Conservation (phyloP, 2,329 filamentous ascomycete genomes). For the Neocucurbitaria cava region DNA sequence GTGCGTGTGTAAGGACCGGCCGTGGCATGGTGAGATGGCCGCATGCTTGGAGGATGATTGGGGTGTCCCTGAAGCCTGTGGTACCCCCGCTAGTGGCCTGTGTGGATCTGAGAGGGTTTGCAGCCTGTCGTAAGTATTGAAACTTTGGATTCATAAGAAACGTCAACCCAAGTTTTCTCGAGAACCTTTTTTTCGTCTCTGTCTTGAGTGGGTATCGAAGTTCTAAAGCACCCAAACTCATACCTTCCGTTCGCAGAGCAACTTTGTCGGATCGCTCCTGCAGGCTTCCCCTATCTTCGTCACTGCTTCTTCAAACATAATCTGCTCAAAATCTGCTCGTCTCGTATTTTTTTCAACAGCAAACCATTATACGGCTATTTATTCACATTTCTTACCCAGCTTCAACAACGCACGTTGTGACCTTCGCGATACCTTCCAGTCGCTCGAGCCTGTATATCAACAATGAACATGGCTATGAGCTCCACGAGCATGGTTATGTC, state of each 20-base stretch:
- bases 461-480: conserved; percentile 21
- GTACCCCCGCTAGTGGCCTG: conserved; percentile 2
- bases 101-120: conserved; percentile 12
- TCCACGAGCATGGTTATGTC: conserved; percentile 21
- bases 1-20: not conserved
- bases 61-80: conserved; percentile 1
- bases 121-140: conserved; percentile 3
- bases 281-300: not conserved
- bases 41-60: conserved; percentile 3
- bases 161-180: not conserved
- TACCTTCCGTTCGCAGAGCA: not conserved
- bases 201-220: too few species aligned
- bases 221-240: not conserved
- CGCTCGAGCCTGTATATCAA: not conserved
- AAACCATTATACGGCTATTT: not conserved
- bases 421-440: not conserved
- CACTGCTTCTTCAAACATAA: conserved; percentile 3
- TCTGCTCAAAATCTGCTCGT: conserved; percentile 20
- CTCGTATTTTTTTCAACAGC: not conserved
- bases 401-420: not conserved
- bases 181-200: not conserved
- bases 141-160: not conserved
- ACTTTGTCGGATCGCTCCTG: not conserved
- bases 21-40: not conserved
- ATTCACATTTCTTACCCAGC: not conserved